Evolutionary conservation across 768 basidiomycete genomes (phyloP).

Genomic region (Gymnopilus dilepis): DNA sequence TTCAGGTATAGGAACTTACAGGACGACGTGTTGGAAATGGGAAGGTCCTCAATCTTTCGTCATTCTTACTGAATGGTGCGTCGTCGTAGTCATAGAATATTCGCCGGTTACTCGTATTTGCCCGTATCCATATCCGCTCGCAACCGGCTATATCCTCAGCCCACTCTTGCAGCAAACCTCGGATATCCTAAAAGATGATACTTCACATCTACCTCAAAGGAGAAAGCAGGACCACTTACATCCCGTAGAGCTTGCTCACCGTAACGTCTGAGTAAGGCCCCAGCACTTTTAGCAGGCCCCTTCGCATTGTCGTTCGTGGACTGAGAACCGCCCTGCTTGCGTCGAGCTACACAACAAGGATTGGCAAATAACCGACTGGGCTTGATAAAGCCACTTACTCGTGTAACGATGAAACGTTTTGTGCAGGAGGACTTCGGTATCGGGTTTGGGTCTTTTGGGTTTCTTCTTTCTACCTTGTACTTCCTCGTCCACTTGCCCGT

Average conservation of each 20-base stretch:
- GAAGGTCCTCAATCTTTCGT: conserved; percentile 85
- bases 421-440: conserved; percentile 81
- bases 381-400: conserved; percentile 58
- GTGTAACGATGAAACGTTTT: conserved; percentile 99
- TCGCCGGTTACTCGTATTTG: conserved; percentile 83
- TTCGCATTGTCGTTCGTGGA: conserved; percentile 91
- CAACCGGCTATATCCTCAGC: conserved; percentile 83
- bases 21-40: conserved; percentile 97
- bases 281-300: conserved; percentile 91
- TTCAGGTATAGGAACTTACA: conserved; percentile 48
- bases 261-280: conserved; percentile 91
- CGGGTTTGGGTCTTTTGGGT: conserved; percentile 69
- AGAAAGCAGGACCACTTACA: conserved; percentile 46
- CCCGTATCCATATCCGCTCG: conserved; percentile 91
- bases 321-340: conserved; percentile 98
- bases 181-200: conserved; percentile 82
- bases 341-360: too few relatives aligned
- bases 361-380: too few relatives aligned
- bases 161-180: conserved; percentile 84
- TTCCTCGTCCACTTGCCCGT: conserved; percentile 47
- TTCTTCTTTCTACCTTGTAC: conserved; percentile 56
- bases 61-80: conserved; percentile 76
- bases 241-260: conserved; percentile 94
- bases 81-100: conserved; percentile 92
- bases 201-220: neutral